These are phyloP conservation scores for Silene latifolia DNA, from an alignment of 148 eudicot genomes.

Conservation along the genomic window DNA sequence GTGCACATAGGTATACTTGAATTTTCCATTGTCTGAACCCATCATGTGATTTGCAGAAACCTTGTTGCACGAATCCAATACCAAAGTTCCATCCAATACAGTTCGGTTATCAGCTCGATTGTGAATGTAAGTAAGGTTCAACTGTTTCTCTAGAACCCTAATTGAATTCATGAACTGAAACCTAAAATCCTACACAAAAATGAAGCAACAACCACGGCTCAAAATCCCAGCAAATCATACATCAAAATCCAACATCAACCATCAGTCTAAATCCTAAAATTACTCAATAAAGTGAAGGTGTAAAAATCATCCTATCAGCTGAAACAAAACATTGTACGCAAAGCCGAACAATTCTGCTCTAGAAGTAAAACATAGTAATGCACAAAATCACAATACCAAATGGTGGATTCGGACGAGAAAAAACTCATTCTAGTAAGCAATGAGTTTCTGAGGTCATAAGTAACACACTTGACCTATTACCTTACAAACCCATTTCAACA, in stretches of 20 bases:
- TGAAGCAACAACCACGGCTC: constrained; percentile 1
- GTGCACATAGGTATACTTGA: constrained; percentile 70
- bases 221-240: background rate
- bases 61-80: constrained; percentile 69
- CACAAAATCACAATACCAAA: background rate
- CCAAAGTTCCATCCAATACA: constrained; percentile 60
- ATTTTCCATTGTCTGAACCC: constrained; percentile 63
- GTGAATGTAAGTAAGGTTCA: constrained; percentile 78
- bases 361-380: background rate
- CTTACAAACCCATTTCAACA: background rate
- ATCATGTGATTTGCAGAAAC: constrained; percentile 61
- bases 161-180: constrained; percentile 82
- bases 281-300: background rate
- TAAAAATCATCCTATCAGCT: background rate
- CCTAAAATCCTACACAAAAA: constrained; percentile 54
- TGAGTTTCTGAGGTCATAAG: background rate
- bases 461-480: background rate
- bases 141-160: constrained; percentile 63
- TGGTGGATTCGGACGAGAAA: background rate
- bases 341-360: constrained; percentile 3
- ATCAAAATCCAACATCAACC: background rate
- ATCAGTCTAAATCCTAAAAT: background rate
- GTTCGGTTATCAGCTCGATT: constrained; percentile 56
- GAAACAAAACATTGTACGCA: background rate
- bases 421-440: background rate